phyloP scores from a whole-genome alignment of 306 rosid species.

The Coriaria nepalensis region DNA sequence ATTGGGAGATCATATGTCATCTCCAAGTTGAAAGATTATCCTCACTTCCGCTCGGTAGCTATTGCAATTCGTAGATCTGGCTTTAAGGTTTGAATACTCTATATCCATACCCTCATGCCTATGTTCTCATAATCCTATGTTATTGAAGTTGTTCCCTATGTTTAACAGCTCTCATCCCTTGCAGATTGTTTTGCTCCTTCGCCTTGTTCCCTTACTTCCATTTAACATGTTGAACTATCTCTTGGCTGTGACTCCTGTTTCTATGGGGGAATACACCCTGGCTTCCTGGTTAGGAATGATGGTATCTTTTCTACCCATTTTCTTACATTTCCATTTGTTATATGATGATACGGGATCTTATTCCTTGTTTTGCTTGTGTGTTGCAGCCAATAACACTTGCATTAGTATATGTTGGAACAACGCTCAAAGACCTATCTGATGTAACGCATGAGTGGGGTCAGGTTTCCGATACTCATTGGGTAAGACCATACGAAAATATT shows the following conservation, averaged over 20 bases:
- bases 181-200: slow-evolving; percentile 87
- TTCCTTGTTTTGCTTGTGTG: background rate
- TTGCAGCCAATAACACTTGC: slow-evolving; percentile 48
- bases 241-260: slow-evolving; percentile 83
- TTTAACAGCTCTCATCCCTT: no score
- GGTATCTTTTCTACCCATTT: slow-evolving; percentile 42
- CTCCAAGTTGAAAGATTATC: slow-evolving; percentile 14
- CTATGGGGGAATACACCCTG: slow-evolving; percentile 67
- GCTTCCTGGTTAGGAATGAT: slow-evolving; percentile 99
- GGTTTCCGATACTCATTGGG: slow-evolving; percentile 41
- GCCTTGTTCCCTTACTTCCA: slow-evolving; percentile 94
- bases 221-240: slow-evolving; percentile 86
- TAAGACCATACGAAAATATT: no score
- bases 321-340: background rate
- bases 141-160: no score
- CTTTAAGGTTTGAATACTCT: slow-evolving; percentile 8
- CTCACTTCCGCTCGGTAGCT: slow-evolving; percentile 5
- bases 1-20: slow-evolving; percentile 11
- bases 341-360: background rate
- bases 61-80: slow-evolving; percentile 14
- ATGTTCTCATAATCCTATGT: no score
- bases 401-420: slow-evolving; percentile 41
- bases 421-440: slow-evolving; percentile 49
- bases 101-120: no score
- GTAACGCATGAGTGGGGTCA: slow-evolving; percentile 48